Base-by-base conservation (phyloP, 2,329 filamentous ascomycete genomes). In the Cladosporium oxysporum region DNA sequence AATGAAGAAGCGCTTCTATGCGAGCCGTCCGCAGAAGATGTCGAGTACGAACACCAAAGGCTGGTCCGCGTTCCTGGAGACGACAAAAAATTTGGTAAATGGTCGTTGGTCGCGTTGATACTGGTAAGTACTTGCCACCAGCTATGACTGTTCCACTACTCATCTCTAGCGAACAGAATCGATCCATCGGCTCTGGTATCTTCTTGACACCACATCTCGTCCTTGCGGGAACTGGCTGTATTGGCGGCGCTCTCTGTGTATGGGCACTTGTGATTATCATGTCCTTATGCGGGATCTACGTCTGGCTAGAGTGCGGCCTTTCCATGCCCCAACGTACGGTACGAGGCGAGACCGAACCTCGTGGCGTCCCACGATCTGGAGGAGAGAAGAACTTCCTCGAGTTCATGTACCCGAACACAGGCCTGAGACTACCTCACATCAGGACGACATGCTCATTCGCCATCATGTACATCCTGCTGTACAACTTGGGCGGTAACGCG, bases 401-500 rank as follows among this genome's bases (percentile, higher is more conserved):
- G 71, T 83, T 80, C 62, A 76, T 84, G 31, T 83, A 79, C 66
- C 75, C 72, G 35, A 76, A 74, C 66, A 78, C 80, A 0, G 69
- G 78, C 5, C 76, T 82, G 2, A 68, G 83, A 4, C 74, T 78
- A 7, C 65, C 65, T 1, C 69, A 71, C 60, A 64, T 69, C 14
- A 53, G 67, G n/a, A 69, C 70, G 11, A 81, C 80, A 0, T 83
- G 80, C 58, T 73, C 83, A 12, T 85, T 80, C 66, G 82, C 79
- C 2, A 72, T 83, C 26, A 71, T 76, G 41, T 84, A 82, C 71
- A 78, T 84, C 6, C 69, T 79, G 21, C 71, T 84, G 7, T 83
- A 82, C 16, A 84, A 84, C 67, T 79, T 83, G 70, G 77, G 81
- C 0, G 81, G 81, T 35, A 85, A 85, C 72, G 79, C 80, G 16